These are phyloP conservation scores for Hordeum vulgare DNA, from an alignment of 176 grass and related monocot species.

Conservation along the genomic window MorexV3_pseudomolecules_assembly NC_058523.1:561565343-561565842, in stretches of 20 bases:
- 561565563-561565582: neutral
- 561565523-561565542: neutral
- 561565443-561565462: no score
- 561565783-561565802: neutral
- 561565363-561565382: neutral
- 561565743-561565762: neutral
- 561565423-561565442: no score
- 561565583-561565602: neutral
- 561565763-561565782: neutral
- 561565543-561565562: neutral
- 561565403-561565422: neutral
- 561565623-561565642: neutral
- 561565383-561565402: neutral
- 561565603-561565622: neutral
- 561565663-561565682: neutral
- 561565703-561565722: no score
- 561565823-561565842: neutral
- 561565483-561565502: neutral
- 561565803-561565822: neutral
- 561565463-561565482: neutral
- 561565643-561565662: neutral
- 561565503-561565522: neutral
- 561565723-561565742: no score
- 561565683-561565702: no score
- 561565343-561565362: no score